Base-by-base conservation (phyloP, 176 grass and related monocot genomes). In the Oryza rufipogon region DNA sequence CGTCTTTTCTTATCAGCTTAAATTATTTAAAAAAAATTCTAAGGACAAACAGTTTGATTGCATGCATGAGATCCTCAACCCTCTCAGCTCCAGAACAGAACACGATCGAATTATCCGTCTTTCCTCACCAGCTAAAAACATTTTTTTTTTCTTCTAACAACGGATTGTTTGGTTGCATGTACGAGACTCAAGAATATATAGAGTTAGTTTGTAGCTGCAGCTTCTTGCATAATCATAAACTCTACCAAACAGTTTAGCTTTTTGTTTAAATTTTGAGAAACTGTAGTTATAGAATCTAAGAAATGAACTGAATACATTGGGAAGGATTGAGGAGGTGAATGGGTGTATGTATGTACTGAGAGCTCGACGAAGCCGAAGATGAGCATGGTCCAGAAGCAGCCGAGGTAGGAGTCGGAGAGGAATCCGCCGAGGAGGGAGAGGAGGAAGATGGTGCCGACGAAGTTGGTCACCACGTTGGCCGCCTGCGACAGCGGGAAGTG, bases 291-390 rank as follows among this genome's bases (percentile, higher is more conserved):
- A 30, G 2, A 30, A 30, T 30, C 30, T 1, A 30, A 2, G 2
- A 30, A 2, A 30, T 30, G 30, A 30, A 30, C 30, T 2, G 11
- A 20, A 41, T 25, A 6, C 38, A 26, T 80, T 42, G 3, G 38
- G 38, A 0, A 7, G 38, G 38, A 36, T 36, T 36, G 1, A 39
- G 7, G 39, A 26, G 9, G 9, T 44, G 42, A 9, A 44, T 44
- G 38, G 14, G 20, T 12, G 19, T 17, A 28, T 28, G 14, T 11
- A 47, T 30, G 76, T 87, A 98, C 96, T 51, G 93, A 95, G 80
- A 98, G 96, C 87, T 98, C 96, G 47, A 98, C 91, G 87, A 95
- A 95, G 72, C 96, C 96, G 78, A 98, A 98, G 80, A 87, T 98
- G 72, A 95, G 85, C 85, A 95, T 95, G 81, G 93, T 98, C 92